These are phyloP conservation scores for Fragaria ananassa DNA, from an alignment of 306 rosid genomes.

Conservation along the genomic window DNA sequence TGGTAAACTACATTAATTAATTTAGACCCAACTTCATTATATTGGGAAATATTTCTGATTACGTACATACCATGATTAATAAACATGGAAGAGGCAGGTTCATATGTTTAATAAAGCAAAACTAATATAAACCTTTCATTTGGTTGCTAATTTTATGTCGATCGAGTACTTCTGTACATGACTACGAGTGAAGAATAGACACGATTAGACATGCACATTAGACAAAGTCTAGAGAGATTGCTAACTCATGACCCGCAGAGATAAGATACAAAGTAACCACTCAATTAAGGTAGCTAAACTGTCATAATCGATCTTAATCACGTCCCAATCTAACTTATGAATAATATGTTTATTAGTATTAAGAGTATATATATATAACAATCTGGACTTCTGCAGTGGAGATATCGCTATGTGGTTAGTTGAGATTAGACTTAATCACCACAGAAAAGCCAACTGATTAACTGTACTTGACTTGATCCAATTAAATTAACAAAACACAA, in stretches of 20 bases:
- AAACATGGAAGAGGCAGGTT: not conserved
- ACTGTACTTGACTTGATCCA: conserved; percentile 33
- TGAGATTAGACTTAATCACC: conserved; percentile 35
- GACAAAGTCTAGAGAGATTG: conserved; percentile 1
- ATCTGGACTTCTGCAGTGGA: conserved; percentile 35
- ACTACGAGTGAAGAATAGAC: not conserved
- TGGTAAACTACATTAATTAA: not conserved
- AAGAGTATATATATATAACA: conserved; percentile 23
- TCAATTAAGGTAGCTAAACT: conserved; percentile 38
- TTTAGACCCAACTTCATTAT: conserved; percentile 25
- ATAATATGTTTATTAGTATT: conserved; percentile 11
- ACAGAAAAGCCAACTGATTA: conserved; percentile 42
- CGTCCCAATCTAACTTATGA: conserved; percentile 32
- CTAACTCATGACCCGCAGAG: conserved; percentile 15
- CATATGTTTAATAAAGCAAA: not conserved
- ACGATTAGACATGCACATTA: not conserved
- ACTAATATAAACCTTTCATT: not conserved
- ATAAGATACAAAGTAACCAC: conserved; percentile 23
- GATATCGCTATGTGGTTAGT: conserved; percentile 26
- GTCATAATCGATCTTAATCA: conserved; percentile 29
- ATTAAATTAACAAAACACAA: not conserved
- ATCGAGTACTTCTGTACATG: not conserved
- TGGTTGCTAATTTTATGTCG: not conserved
- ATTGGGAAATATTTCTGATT: not conserved
- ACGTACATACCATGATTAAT: too few species aligned